Conservation (phyloP, 495 filamentous ascomycete species). For the Cudoniella acicularis region DNA sequence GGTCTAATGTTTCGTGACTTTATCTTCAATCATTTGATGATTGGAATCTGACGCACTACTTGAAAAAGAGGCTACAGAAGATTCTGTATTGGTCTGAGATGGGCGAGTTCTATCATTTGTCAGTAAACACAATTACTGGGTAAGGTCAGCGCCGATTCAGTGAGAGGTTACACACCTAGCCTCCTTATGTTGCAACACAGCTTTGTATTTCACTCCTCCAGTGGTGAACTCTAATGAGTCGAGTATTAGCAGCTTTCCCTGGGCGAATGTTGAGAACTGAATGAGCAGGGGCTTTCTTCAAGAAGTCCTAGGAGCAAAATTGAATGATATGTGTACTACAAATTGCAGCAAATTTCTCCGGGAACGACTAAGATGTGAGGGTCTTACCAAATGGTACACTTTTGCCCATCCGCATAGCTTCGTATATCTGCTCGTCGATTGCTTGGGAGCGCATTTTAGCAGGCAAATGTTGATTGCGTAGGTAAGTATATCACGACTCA, state of each 20-base stretch:
- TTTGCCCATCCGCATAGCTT: background rate
- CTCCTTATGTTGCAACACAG: background rate
- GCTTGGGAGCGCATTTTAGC: background rate
- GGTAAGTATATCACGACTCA: too few relatives aligned
- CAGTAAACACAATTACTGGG: background rate
- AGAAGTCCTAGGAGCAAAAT: too few relatives aligned
- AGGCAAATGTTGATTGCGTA: background rate
- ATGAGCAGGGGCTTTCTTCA: too few relatives aligned
- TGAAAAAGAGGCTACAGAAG: background rate
- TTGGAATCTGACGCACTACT: background rate
- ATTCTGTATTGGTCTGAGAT: background rate
- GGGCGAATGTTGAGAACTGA: too few relatives aligned
- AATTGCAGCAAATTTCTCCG: too few relatives aligned
- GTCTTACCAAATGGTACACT: background rate
- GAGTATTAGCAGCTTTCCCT: background rate
- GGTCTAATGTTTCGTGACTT: background rate
- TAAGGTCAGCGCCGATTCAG: background rate
- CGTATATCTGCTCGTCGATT: conserved; percentile 2
- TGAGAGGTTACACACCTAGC: background rate
- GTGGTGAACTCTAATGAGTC: background rate
- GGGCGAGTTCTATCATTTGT: background rate
- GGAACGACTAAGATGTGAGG: too few relatives aligned
- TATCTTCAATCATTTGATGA: too few relatives aligned
- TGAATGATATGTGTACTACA: too few relatives aligned
- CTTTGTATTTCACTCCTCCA: conserved; percentile 3